phyloP scores from a whole-genome alignment of 2,329 filamentous ascomycete genomes.

The Aspergillus jensenii region DNA sequence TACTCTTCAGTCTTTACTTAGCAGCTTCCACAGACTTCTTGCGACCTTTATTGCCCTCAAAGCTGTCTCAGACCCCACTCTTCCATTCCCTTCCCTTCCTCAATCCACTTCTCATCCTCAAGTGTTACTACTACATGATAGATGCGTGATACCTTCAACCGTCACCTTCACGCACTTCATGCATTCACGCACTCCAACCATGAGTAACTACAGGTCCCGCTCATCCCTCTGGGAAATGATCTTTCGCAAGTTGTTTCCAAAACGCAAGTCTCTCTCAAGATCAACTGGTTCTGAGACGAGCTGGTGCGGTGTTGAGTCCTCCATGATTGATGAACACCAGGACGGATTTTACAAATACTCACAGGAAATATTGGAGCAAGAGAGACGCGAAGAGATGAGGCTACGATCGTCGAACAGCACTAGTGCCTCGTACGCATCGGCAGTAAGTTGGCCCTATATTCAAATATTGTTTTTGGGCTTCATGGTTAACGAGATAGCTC shows the following conservation, averaged over 20 bases:
- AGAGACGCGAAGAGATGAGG: conserved; percentile 2
- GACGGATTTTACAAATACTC: conserved; percentile 27
- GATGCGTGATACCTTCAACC: too few species aligned
- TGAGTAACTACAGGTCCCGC: conserved; percentile 13
- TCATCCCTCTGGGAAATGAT: conserved; percentile 19
- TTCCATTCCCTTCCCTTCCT: too few species aligned
- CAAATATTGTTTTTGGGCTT: not conserved
- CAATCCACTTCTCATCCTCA: too few species aligned
- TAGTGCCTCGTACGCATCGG: conserved; percentile 19
- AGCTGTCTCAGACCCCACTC: too few species aligned
- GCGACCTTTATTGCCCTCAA: not conserved
- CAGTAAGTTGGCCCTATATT: conserved; percentile 14
- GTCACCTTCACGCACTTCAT: not conserved
- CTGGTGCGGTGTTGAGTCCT: conserved; percentile 1
- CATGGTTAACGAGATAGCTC: conserved; percentile 8
- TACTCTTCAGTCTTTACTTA: not conserved
- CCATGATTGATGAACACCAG: conserved; percentile 14
- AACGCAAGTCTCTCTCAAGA: conserved; percentile 7
- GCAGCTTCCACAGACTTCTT: not conserved
- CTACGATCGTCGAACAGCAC: conserved; percentile 18
- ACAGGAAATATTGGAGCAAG: conserved; percentile 16
- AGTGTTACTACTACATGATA: too few species aligned
- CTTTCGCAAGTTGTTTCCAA: conserved; percentile 18
- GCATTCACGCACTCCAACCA: not conserved
- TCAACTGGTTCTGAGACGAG: conserved; percentile 1